Conservation (phyloP, 176 grass and related monocot genomes). For the Aegilops tauschii region DNA sequence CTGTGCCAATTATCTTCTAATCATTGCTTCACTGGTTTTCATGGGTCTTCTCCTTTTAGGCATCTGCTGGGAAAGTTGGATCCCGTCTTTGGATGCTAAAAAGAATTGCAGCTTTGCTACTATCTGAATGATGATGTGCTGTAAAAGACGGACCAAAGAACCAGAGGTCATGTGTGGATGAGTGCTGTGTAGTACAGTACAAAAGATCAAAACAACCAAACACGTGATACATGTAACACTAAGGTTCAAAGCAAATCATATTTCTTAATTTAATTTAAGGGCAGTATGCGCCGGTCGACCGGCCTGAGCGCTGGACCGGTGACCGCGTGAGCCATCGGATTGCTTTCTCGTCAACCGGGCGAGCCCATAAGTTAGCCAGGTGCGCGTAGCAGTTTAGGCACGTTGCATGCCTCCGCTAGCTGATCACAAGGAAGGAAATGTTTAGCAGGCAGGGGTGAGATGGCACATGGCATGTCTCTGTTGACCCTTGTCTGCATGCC, state of each 20-base stretch:
- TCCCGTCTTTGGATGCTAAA: slow-evolving; percentile 31
- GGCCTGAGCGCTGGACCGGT: too few species aligned
- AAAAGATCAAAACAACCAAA: background rate
- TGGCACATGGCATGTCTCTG: slow-evolving; percentile 41
- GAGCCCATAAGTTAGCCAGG: too few species aligned
- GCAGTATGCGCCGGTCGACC: too few species aligned
- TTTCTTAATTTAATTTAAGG: too few species aligned
- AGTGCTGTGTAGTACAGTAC: slow-evolving; percentile 20
- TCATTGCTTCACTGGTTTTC: slow-evolving; percentile 26
- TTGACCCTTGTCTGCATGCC: slow-evolving; percentile 39
- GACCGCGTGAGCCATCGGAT: too few species aligned
- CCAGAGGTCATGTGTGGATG: slow-evolving; percentile 20
- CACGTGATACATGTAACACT: too few species aligned
- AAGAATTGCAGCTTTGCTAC: slow-evolving; percentile 18
- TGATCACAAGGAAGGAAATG: background rate
- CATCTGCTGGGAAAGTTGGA: slow-evolving; percentile 10
- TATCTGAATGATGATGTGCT: slow-evolving; percentile 33
- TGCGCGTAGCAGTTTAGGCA: background rate
- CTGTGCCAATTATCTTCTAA: slow-evolving; percentile 30
- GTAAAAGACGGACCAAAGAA: slow-evolving; percentile 28
- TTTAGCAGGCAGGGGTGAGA: background rate
- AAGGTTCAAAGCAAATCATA: too few species aligned
- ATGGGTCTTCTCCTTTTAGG: slow-evolving; percentile 33
- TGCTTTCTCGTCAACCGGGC: too few species aligned
- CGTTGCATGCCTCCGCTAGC: background rate